These are phyloP conservation scores for Trypanosomatidae sp. DNA, from an alignment of 208 protist genomes.

Conservation along the genomic window DNA sequence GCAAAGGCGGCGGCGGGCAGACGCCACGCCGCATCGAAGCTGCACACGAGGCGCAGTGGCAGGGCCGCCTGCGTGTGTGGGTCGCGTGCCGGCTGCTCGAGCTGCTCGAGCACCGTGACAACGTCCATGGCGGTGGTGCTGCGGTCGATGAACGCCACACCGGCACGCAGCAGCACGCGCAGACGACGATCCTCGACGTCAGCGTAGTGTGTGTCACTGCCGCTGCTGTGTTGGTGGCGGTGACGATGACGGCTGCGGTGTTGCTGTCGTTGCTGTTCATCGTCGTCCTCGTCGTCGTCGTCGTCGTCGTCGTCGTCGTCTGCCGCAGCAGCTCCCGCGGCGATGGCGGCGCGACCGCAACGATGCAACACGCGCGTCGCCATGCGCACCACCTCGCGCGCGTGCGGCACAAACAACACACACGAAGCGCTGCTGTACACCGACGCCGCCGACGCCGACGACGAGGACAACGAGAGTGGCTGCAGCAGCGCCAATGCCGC, in stretches of 20 bases:
- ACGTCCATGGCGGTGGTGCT: slow-evolving; percentile 47
- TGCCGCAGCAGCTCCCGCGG: slow-evolving; percentile 3
- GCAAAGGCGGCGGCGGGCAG: slow-evolving; percentile 61
- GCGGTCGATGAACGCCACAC: slow-evolving; percentile 64
- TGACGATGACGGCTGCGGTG: not conserved
- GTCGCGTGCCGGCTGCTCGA: slow-evolving; percentile 37
- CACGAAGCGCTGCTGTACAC: slow-evolving; percentile 36
- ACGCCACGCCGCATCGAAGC: slow-evolving; percentile 65
- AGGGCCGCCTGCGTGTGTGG: slow-evolving; percentile 24
- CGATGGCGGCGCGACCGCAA: slow-evolving; percentile 60
- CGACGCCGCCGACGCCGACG: too few relatives aligned
- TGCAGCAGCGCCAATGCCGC: slow-evolving; percentile 41
- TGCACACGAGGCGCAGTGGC: slow-evolving; percentile 62
- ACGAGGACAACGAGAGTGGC: slow-evolving; percentile 14
- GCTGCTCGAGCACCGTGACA: slow-evolving; percentile 26
- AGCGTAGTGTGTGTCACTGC: slow-evolving; percentile 3
- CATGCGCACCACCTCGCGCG: slow-evolving; percentile 37
- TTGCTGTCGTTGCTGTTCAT: not conserved
- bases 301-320: not conserved
- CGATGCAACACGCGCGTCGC: slow-evolving; percentile 59
- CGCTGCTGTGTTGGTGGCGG: not conserved
- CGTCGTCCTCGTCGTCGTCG: not conserved
- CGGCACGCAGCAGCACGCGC: slow-evolving; percentile 38
- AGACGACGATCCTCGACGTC: slow-evolving; percentile 37
- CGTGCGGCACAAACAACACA: slow-evolving; percentile 62